phyloP scores from a whole-genome alignment of 805 yeast genomes.

The Suhomyces sp. region DNA sequence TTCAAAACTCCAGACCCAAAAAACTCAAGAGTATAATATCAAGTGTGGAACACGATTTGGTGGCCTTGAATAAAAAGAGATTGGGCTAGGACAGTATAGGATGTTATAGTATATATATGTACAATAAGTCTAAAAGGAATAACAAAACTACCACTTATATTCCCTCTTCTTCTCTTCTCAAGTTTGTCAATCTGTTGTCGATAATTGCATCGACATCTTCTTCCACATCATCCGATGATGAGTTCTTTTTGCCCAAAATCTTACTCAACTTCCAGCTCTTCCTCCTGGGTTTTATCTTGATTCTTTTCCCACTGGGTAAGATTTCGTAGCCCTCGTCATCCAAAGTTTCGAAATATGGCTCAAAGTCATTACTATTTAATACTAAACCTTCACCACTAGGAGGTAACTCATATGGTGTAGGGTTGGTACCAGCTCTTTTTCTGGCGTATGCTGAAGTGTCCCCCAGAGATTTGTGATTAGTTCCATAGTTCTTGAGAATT shows the following conservation, averaged over 20 bases:
- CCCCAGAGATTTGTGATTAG: constrained; percentile 1
- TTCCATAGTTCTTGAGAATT: background rate
- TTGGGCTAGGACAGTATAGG: background rate
- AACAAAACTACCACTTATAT: too few species aligned
- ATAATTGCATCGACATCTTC: constrained; percentile 56
- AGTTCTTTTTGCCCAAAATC: constrained; percentile 34
- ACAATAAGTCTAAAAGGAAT: background rate
- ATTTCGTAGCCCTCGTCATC: constrained; percentile 46
- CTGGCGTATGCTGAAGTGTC: constrained; percentile 35
- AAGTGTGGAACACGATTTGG: constrained; percentile 32
- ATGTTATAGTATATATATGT: background rate
- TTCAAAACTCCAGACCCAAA: constrained; percentile 14
- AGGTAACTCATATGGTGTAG: constrained; percentile 47
- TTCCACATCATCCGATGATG: constrained; percentile 19
- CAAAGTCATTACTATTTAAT: constrained; percentile 26
- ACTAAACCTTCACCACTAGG: constrained; percentile 43
- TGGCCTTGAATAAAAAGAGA: constrained; percentile 13
- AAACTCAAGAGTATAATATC: constrained; percentile 30
- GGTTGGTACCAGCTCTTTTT: constrained; percentile 48
- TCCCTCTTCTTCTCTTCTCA: constrained; percentile 11
- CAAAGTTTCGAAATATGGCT: constrained; percentile 17
- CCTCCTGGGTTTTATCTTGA: constrained; percentile 36
- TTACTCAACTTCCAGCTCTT: constrained; percentile 31
- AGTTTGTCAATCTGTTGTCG: constrained; percentile 40
- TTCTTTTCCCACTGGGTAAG: constrained; percentile 71